Evolutionary conservation across 768 basidiomycete genomes (phyloP).

Genomic region (Leucocoprinus birnbaumii): DNA sequence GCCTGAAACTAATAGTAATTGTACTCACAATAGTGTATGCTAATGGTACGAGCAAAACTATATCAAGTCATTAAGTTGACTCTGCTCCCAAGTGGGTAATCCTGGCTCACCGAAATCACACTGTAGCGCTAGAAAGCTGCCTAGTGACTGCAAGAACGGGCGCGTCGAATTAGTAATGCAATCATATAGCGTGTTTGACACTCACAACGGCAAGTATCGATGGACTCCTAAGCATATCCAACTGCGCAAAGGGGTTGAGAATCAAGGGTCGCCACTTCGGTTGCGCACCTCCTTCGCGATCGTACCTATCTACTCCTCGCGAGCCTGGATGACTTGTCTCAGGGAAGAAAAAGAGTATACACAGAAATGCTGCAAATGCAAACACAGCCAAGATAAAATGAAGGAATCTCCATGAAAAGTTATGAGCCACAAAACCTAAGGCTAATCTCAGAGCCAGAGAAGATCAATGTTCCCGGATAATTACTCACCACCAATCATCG

Average conservation of each 20-base stretch:
- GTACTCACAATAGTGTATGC: constrained; percentile 64
- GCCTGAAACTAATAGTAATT: neutral
- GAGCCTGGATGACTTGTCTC: constrained; percentile 66
- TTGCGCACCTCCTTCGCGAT: constrained; percentile 17
- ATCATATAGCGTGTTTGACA: too few species aligned
- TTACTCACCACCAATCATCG: constrained; percentile 49
- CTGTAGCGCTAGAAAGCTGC: constrained; percentile 22
- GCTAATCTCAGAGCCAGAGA: neutral
- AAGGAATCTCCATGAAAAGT: constrained; percentile 61
- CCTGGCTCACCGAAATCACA: constrained; percentile 36
- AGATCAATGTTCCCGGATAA: neutral
- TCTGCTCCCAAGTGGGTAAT: too few species aligned
- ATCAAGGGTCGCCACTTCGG: constrained; percentile 29
- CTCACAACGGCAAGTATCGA: constrained; percentile 50
- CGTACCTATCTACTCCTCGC: constrained; percentile 48
- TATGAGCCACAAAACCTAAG: constrained; percentile 12
- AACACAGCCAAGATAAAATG: constrained; percentile 44
- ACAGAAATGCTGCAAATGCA: constrained; percentile 37
- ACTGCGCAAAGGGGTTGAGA: constrained; percentile 52
- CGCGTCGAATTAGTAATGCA: constrained; percentile 15
- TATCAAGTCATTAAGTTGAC: neutral
- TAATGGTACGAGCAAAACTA: constrained; percentile 59
- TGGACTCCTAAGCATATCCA: constrained; percentile 50
- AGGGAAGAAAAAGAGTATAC: constrained; percentile 47
- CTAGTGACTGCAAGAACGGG: constrained; percentile 15